Evolutionary conservation across 2,329 filamentous ascomycete genomes (phyloP).

Genomic region (Fusarium nisikadoi): DNA sequence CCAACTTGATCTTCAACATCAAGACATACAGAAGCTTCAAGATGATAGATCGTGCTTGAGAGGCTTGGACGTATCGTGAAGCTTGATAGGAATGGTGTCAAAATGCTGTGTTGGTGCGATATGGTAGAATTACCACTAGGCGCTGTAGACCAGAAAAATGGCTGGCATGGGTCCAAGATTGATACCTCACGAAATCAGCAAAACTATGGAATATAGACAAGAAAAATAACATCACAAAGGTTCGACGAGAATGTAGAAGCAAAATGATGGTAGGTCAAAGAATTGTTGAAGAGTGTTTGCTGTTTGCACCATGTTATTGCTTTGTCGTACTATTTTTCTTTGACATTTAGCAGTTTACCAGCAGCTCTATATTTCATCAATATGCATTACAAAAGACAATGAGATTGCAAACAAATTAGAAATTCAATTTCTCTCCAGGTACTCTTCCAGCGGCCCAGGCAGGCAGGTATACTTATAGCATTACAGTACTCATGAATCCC

Average conservation of each 20-base stretch:
- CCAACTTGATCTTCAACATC: background rate
- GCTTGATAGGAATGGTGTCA: background rate
- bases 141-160: background rate
- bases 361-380: background rate
- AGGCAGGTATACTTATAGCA: background rate
- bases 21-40: background rate
- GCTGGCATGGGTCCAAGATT: background rate
- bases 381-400: background rate
- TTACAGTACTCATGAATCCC: background rate
- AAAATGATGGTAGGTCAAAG: background rate
- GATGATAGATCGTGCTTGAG: fast-evolving
- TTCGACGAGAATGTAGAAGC: background rate
- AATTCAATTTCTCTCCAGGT: background rate
- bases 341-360: background rate
- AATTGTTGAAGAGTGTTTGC: slow-evolving; percentile 14
- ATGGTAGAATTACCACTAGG: background rate
- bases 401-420: background rate
- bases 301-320: background rate
- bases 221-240: background rate
- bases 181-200: background rate
- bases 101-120: background rate
- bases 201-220: background rate
- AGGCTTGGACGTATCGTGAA: background rate
- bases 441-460: background rate
- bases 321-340: background rate